Evolutionary conservation across 768 basidiomycete genomes (phyloP), one percentile per base, ranked within the genome.

Genomic region (Harrya chromipes): DNA sequence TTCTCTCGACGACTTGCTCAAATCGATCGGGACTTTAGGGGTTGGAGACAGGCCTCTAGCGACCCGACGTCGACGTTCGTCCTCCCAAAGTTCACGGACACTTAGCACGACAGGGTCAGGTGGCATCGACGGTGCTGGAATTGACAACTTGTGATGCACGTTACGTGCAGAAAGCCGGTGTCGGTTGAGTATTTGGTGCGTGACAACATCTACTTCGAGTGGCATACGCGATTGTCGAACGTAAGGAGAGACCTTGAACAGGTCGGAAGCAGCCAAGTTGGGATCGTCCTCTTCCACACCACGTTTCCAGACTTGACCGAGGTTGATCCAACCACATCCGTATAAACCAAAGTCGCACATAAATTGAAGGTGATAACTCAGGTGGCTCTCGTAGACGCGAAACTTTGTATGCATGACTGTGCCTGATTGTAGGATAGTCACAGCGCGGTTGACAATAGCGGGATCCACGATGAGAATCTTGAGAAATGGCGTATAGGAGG

Each of bases 21-120:
- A 78, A 63, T 87, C 85, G 29, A 80, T 67, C 13, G 91, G 89
- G 48, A 92, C 73, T 37, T 79, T 79, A 12, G 88, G 87, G 16
- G 87, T 80, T 6, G 92, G 83, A 51, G 79, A 62, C 29, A 94
- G 74, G 1, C 92, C 92, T 29, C 76, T 79, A 4, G 74, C 75
- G 21, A 68, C 65, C 17, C 94, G 77, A 9, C 93, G 81, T 11
- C 76, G 75, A n/a, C 88, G 81, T 70, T 99, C 95, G 59, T 97
- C 94, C 43, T 94, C 90, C 95, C 95, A 99, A 2, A 98, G 75
- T 69, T 97, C 95, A 54, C 90, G 84, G 40, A 98, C 88, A 60
- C 91, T 85, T 36, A 84, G 74, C 6, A 99, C 87, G 23, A 95
- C 77, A 38, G 89, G 90, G 57, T 90, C 89, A 11, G 76, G 55